Conservation (phyloP, 1,284 basidiomycete species). For the Singerocomus inundabilis region DNA sequence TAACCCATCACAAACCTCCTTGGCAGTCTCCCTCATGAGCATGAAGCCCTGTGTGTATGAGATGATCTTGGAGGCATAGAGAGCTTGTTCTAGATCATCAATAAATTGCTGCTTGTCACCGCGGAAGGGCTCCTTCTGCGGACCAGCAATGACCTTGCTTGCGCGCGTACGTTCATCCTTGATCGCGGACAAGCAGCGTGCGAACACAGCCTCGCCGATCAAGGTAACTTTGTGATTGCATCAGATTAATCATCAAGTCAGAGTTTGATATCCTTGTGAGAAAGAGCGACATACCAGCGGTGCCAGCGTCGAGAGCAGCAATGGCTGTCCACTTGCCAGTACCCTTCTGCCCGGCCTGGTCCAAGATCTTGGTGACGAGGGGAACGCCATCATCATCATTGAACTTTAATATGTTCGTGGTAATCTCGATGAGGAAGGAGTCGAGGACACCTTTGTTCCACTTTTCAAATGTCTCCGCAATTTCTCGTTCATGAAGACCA, state of each 20-base stretch:
- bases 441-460: conserved; percentile 99
- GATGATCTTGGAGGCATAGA: conserved; percentile 99
- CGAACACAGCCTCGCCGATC: conserved; percentile 99
- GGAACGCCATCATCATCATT: conserved; percentile 95
- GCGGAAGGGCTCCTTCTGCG: conserved; percentile 89
- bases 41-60: conserved; percentile 99
- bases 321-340: conserved; percentile 99
- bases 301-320: conserved; percentile 95
- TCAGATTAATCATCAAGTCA: conserved; percentile 6
- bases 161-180: conserved; percentile 97
- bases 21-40: conserved; percentile 98
- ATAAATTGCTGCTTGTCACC: conserved; percentile 99
- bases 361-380: conserved; percentile 92
- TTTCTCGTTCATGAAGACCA: conserved; percentile 80
- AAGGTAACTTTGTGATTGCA: conserved; percentile 72
- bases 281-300: conserved; percentile 57
- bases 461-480: conserved; percentile 83
- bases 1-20: conserved; percentile 62
- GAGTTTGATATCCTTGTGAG: conserved; percentile 6
- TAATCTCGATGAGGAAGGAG: conserved; percentile 99
- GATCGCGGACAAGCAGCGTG: conserved; percentile 96
- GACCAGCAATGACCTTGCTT: conserved; percentile 87
- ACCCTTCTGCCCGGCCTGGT: conserved; percentile 97
- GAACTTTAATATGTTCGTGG: conserved; percentile 91
- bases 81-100: conserved; percentile 97